Conservation (phyloP, 2,329 filamentous ascomycete species). For the Orbilia blumenaviensis region DNA sequence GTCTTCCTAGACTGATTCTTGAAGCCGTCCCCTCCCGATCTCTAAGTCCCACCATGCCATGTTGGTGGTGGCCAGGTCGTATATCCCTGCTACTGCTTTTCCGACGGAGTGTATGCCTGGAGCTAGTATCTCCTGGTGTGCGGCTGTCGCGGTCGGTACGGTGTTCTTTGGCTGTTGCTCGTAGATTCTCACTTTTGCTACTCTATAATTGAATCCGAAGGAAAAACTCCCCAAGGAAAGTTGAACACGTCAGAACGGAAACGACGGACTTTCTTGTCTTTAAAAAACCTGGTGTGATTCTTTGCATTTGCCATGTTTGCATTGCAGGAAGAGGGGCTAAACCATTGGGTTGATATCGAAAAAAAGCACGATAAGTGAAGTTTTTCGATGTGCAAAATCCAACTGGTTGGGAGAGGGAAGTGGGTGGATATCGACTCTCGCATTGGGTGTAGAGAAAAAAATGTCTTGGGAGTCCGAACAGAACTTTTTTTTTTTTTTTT, state of each 20-base stretch:
- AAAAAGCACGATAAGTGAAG: constrained; percentile 7
- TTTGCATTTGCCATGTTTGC: constrained; percentile 41
- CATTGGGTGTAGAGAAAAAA: constrained; percentile 21
- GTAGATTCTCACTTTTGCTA: constrained; percentile 53
- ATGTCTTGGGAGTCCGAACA: constrained; percentile 5
- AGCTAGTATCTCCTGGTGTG: constrained; percentile 35
- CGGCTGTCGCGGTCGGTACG: constrained; percentile 52
- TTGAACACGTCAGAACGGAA: constrained; percentile 53
- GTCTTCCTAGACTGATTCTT: constrained; percentile 50
- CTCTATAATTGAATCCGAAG: constrained; percentile 53
- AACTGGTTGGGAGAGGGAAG: constrained; percentile 6
- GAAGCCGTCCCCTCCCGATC: constrained; percentile 47
- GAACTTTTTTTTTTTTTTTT: constrained; percentile 10
- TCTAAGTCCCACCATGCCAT: constrained; percentile 22
- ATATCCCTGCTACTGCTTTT: constrained; percentile 50
- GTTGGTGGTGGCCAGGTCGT: constrained; percentile 36
- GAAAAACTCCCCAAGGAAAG: constrained; percentile 51
- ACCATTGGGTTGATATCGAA: constrained; percentile 38
- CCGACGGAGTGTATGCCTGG: constrained; percentile 45
- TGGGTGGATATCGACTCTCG: constrained; percentile 33
- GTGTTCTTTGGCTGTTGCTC: constrained; percentile 42
- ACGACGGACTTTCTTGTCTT: constrained; percentile 26
- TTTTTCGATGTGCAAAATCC: constrained; percentile 8
- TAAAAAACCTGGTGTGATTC: constrained; percentile 12
- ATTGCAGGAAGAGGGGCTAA: constrained; percentile 19